phyloP scores from a whole-genome alignment of 2,329 filamentous ascomycete genomes.

The Aspergillus sojae region DNA sequence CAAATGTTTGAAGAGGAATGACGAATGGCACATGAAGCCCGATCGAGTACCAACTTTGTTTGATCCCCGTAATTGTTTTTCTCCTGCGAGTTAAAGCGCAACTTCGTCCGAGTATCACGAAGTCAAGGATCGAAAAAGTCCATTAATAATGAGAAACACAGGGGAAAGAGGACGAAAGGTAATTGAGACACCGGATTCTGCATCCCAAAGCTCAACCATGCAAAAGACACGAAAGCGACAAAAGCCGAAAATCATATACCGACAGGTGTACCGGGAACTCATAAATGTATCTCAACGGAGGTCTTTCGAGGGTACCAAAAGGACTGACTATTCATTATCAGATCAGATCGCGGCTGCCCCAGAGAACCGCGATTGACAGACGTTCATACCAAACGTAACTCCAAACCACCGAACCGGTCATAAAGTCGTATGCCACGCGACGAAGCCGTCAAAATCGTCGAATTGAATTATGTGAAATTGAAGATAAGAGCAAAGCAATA shows the following conservation, averaged over 20 bases:
- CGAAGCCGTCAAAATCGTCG: conserved; percentile 33
- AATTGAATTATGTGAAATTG: conserved; percentile 30
- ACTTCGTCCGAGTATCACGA: not conserved
- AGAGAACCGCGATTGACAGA: conserved; percentile 19
- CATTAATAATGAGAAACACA: not conserved
- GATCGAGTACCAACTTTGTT: not conserved
- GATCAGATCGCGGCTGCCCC: conserved; percentile 17
- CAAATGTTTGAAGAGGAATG: conserved; percentile 1
- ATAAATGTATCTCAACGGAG: conserved; percentile 9
- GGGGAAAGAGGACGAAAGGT: not conserved
- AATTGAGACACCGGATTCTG: not conserved
- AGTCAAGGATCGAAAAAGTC: not conserved
- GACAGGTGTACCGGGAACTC: conserved; percentile 10
- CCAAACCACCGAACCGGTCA: conserved; percentile 34
- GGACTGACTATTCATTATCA: conserved; percentile 16
- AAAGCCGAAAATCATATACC: conserved; percentile 27
- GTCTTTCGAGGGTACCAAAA: conserved; percentile 18
- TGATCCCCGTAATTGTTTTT: not conserved
- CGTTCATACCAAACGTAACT: conserved; percentile 29
- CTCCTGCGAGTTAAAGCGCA: not conserved
- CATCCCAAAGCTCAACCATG: not conserved
- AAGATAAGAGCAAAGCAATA: conserved; percentile 13
- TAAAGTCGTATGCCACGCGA: conserved; percentile 31
- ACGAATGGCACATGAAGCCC: conserved; percentile 4
- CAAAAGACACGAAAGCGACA: conserved; percentile 8